Base-by-base conservation (phyloP, 805 yeast species). In the Candida awuae region DNA sequence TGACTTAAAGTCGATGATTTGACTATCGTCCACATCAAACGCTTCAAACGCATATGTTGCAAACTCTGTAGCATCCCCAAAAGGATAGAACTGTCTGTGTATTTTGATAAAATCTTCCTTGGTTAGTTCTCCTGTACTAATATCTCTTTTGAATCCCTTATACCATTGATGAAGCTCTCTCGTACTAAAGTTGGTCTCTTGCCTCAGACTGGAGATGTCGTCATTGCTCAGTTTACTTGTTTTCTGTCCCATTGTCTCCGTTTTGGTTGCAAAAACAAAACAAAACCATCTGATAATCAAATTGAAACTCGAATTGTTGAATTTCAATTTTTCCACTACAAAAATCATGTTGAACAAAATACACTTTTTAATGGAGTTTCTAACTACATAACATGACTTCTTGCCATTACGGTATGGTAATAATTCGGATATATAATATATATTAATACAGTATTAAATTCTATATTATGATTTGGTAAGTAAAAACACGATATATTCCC, bases 141-240 rank as follows among this genome's bases (percentile, higher is more conserved):
- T 90, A 59, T 92, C 98, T 55, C 96, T 72, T 30, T 82, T 67
- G 52, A 92, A 92, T 3, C 97, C 97, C 57, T 90, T 90, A 57
- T 90, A 90, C 99, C 99, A 92, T 56, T 90, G 98, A 60, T 92
- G 97, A 32, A 92, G 72, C 57, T 92, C 98, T 47, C 95, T 71
- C 38, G 88, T 77, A 55, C 90, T 95, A 55, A 92, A 92, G 53
- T 86, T 82, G 0, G 99, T 92, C 18, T 87, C 81, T 54, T 77
- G 80, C 56, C 82, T 83, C 43, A 92, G 73, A 39, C 81, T 78
- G 38, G 83, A 73, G 35, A 92, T 71, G 52, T 92, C 97, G 50
- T 92, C 97, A 52, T 82, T 86, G 14, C 94, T 82, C 35, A 92
- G 65, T 56, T 88, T 92, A 18, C 97, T 86, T 8, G 94, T 90